Evolutionary conservation across 169 alveolate species (phyloP).

Genomic region (Babesia caballi): DNA sequence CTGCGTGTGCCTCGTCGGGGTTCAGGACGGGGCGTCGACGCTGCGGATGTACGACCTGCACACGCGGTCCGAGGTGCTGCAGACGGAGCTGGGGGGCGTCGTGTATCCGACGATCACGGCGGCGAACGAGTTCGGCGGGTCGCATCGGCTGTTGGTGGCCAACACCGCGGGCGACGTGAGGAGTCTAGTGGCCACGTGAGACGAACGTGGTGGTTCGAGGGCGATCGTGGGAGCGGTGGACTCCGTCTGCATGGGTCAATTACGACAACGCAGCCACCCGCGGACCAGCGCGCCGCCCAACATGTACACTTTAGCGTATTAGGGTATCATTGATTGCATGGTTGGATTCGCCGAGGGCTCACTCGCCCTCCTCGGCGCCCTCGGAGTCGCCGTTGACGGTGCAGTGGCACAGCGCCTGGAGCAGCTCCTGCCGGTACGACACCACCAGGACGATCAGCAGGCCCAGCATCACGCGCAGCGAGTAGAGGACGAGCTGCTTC

Average conservation of each 20-base stretch:
- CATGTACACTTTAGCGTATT: no score
- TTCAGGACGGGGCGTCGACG: conserved; percentile 4
- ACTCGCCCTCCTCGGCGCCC: background rate
- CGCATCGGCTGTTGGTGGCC: conserved; percentile 23
- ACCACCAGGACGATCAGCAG: conserved; percentile 28
- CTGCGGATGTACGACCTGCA: conserved; percentile 36
- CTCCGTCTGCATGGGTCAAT: no score
- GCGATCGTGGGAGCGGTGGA: background rate
- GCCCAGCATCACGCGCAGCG: conserved; percentile 37
- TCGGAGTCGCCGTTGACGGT: background rate
- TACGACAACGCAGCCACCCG: no score
- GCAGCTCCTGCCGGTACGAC: conserved; percentile 24
- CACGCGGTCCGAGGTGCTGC: conserved; percentile 5
- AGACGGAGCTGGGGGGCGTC: conserved; percentile 3
- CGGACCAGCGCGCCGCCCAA: no score
- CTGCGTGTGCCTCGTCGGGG: conserved; percentile 16
- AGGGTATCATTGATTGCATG: no score
- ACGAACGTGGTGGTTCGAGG: no score
- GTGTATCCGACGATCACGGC: conserved; percentile 35
- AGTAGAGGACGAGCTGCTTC: conserved; percentile 32
- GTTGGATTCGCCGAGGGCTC: no score
- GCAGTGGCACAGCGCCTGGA: conserved; percentile 8
- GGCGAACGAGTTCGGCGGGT: conserved; percentile 34
- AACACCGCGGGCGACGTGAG: conserved; percentile 6
- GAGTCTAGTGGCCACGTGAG: background rate